Evolutionary conservation across 1,284 basidiomycete genomes (phyloP), one percentile per base, ranked within the genome.

Genomic region (Athelia psychrophila): DNA sequence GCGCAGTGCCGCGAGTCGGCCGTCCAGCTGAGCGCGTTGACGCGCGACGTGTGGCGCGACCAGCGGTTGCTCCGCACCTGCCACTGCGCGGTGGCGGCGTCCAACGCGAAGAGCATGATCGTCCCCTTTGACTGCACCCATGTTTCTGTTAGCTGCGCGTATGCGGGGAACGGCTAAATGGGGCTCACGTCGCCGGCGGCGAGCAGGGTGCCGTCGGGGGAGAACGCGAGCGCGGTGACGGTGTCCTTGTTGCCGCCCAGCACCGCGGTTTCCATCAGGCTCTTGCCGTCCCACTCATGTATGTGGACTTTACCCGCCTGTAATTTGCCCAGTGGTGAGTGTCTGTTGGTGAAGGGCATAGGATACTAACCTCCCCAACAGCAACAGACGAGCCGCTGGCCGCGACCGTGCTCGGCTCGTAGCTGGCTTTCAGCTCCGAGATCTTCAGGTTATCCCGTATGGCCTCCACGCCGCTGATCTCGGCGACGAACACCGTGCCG

Each of bases 31-130:
- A 98, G 78, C 16, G 89, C 83, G 59, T 88, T 81, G 54, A 98
- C 81, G 19, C 93, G 84, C 1, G 83, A 92, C 3, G 86, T 81
- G 71, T 99, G 96, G 76, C 89, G 88, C 3, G 91, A 84, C 96
- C 96, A 98, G 50, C 85, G 84, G 3, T 80, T 76, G 27, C 79
- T 61, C 81, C 86, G 57, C 2, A 48, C 22, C 25, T 27, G 36
- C 32, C 42, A 33, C 22, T 48, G 23, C 44, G 12, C 18, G 44
- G 27, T 6, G 13, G 27, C 13, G 27, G 27, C 27, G 27, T 30
- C 27, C 5, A 30, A 13, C 27, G 27, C 86, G 69, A 86, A 92
- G 10, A 95, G 75, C n/a, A 83, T 72, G 52, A 96, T 83, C 69
- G 86, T 91, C 42, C 93, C 93, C 42, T 75, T 80, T 3, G 86